These are phyloP conservation scores for Sechiopsis laciniata DNA, from an alignment of 306 rosid genomes.

Conservation along the genomic window DNA sequence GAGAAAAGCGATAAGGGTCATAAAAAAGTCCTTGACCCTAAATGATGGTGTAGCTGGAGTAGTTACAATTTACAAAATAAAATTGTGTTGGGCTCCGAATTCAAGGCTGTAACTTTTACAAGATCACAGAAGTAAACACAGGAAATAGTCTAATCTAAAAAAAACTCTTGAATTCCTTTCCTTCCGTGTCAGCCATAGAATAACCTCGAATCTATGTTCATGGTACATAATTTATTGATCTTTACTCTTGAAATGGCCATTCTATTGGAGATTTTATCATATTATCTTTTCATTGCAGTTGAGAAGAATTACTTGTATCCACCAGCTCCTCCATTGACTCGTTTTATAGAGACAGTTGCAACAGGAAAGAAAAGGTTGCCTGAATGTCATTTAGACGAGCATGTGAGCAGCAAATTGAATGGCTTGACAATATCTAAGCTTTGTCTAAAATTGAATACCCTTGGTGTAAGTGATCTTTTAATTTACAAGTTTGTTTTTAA, in stretches of 20 bases:
- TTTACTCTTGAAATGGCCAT: neutral
- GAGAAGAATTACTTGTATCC: constrained; percentile 48
- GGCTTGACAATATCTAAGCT: constrained; percentile 43
- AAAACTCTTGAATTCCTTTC: neutral
- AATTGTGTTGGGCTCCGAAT: neutral
- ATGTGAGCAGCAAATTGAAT: constrained; percentile 36
- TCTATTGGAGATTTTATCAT: neutral
- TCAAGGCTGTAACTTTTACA: neutral
- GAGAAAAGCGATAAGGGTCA: neutral
- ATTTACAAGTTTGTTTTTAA: neutral
- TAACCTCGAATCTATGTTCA: neutral
- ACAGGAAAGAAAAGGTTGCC: constrained; percentile 39
- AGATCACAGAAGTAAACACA: neutral
- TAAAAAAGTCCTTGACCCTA: neutral
- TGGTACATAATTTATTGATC: neutral
- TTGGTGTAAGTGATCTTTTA: constrained; percentile 37
- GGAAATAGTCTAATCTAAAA: neutral
- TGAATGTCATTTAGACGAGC: constrained; percentile 36
- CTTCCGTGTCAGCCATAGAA: neutral
- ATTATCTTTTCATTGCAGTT: constrained; percentile 34
- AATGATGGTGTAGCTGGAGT: neutral
- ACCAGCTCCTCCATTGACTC: constrained; percentile 46
- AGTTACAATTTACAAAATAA: neutral
- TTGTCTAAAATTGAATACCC: constrained; percentile 46
- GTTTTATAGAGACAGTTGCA: constrained; percentile 35